These are phyloP conservation scores for Mycena olivaceomarginata DNA, from an alignment of 768 basidiomycete genomes.

Conservation along the genomic window DNA sequence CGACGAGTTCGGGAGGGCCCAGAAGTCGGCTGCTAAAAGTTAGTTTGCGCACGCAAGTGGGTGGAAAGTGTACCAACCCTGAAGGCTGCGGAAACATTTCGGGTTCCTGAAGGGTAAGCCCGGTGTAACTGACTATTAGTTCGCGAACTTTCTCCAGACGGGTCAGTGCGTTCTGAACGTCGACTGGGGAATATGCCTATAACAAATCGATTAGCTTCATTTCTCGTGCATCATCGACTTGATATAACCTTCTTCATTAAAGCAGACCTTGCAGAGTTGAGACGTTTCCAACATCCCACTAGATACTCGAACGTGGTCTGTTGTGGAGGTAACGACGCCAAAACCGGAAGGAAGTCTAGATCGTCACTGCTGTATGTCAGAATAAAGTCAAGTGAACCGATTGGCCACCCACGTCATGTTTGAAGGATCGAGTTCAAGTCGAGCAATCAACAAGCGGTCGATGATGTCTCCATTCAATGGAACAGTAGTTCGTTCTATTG, in stretches of 20 bases:
- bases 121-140: conserved; percentile 91
- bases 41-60: conserved; percentile 11
- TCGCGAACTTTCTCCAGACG: conserved; percentile 88
- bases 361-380: conserved; percentile 72
- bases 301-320: conserved; percentile 95
- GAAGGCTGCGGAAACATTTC: conserved; percentile 95
- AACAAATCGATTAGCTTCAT: neutral
- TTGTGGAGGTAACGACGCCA: conserved; percentile 84
- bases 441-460: conserved; percentile 89
- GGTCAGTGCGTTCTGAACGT: conserved; percentile 75
- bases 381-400: conserved; percentile 23
- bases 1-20: conserved; percentile 89
- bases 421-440: conserved; percentile 87
- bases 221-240: neutral
- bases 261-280: conserved; percentile 72
- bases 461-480: conserved; percentile 74
- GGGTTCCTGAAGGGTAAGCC: conserved; percentile 92
- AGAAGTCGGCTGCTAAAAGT: conserved; percentile 71
- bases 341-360: conserved; percentile 81
- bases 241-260: conserved; percentile 77
- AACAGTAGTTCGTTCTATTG: conserved; percentile 57
- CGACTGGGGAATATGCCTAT: conserved; percentile 78
- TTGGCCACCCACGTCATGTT: conserved; percentile 75
- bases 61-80: conserved; percentile 67
- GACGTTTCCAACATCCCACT: conserved; percentile 93